These are phyloP conservation scores for barley (Hordeum vulgare) DNA, from an alignment of 176 grass and related monocot species.

Conservation along the genomic window DNA sequence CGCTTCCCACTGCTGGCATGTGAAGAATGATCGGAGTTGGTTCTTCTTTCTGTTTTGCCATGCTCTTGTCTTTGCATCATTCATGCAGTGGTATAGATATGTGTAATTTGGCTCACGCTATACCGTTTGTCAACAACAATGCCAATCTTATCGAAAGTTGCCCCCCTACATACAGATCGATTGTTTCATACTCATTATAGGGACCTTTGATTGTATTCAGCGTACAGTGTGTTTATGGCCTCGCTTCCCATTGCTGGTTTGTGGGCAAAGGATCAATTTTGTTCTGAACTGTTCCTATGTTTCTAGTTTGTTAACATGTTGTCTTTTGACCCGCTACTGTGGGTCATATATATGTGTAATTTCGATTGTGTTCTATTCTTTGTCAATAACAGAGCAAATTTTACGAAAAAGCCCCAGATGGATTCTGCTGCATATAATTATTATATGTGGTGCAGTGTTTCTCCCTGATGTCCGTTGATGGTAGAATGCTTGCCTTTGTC, in stretches of 20 bases:
- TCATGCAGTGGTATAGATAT: neutral
- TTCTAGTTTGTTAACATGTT: neutral
- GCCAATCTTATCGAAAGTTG: neutral
- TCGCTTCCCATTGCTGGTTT: conserved; percentile 50
- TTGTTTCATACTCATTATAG: neutral
- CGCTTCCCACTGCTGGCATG: conserved; percentile 58
- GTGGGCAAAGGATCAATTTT: conserved; percentile 7
- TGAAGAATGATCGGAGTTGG: conserved; percentile 7
- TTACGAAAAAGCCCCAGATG: neutral
- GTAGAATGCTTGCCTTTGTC: neutral
- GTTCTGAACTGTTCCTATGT: neutral
- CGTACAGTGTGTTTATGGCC: conserved; percentile 70
- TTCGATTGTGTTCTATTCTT: neutral
- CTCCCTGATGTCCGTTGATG: neutral
- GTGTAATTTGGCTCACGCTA: neutral
- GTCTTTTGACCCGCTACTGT: neutral
- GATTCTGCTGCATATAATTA: neutral
- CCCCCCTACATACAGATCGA: neutral
- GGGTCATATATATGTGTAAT: neutral
- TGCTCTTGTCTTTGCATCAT: neutral
- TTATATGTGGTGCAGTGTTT: neutral
- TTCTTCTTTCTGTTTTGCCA: conserved; percentile 15
- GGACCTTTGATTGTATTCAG: conserved; percentile 46
- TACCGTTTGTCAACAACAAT: neutral
- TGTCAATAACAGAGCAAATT: neutral